These are phyloP conservation scores for Petunia hybrid DNA, from an alignment of 305 asterid species.

Conservation along the genomic window DNA sequence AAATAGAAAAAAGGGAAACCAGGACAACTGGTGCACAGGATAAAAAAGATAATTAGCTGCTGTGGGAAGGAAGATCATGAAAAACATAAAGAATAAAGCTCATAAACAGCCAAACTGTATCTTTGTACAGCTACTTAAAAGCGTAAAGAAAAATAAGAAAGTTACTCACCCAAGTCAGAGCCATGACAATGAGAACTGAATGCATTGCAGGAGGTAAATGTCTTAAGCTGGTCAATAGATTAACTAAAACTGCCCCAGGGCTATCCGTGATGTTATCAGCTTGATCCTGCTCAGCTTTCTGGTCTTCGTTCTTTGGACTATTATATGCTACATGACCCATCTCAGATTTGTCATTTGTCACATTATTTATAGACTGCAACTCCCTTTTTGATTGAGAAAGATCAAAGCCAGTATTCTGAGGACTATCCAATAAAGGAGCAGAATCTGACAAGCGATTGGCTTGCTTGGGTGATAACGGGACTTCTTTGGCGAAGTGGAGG, in stretches of 20 bases:
- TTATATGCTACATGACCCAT: slow-evolving; percentile 43
- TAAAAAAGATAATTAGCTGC: slow-evolving; percentile 2
- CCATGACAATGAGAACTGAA: slow-evolving; percentile 96
- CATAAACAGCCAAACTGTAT: slow-evolving; percentile 10
- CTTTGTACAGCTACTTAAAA: slow-evolving; percentile 6
- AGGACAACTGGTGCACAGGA: slow-evolving; percentile 68
- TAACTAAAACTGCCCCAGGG: slow-evolving; percentile 98
- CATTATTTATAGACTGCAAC: slow-evolving; percentile 41
- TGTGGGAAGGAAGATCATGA: neutral
- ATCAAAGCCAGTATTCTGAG: slow-evolving; percentile 54
- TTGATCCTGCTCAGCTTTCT: slow-evolving; percentile 52
- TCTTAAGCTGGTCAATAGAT: slow-evolving; percentile 92
- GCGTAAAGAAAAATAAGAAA: slow-evolving; percentile 17
- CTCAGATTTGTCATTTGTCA: slow-evolving; percentile 52
- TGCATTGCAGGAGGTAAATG: slow-evolving; percentile 98
- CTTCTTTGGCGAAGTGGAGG: slow-evolving; percentile 93
- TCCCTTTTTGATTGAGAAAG: slow-evolving; percentile 52
- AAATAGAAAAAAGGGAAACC: slow-evolving; percentile 99
- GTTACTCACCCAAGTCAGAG: slow-evolving; percentile 90
- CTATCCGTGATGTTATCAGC: slow-evolving; percentile 66
- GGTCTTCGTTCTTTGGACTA: slow-evolving; percentile 50
- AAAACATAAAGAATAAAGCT: slow-evolving; percentile 5
- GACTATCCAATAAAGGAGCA: slow-evolving; percentile 87
- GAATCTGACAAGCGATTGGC: slow-evolving; percentile 67
- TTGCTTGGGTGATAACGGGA: slow-evolving; percentile 65